Conservation (phyloP, 1,284 basidiomycete genomes). For the Puccinia brachypodii region DNA sequence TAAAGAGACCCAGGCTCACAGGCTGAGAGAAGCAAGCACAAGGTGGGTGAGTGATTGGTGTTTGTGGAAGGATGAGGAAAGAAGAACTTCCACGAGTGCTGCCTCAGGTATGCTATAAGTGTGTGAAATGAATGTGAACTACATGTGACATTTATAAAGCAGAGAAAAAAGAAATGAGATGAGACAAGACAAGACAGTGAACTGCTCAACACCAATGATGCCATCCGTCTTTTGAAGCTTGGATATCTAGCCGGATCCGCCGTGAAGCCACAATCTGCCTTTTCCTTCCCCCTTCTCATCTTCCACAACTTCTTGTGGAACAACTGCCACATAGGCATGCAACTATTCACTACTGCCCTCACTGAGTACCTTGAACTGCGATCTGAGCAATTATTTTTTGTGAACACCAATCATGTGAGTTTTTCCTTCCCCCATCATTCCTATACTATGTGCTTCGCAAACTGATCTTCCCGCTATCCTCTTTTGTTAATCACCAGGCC, state of each 20-base stretch:
- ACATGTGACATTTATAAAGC: not conserved
- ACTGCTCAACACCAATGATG: not conserved
- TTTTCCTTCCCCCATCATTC: not conserved
- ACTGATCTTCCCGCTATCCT: not conserved
- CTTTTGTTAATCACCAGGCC: not conserved
- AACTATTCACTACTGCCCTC: not conserved
- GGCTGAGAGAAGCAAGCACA: slow-evolving; percentile 4
- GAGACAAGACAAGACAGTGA: not conserved
- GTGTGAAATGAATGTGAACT: not conserved
- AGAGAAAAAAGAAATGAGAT: not conserved
- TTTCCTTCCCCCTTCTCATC: not conserved
- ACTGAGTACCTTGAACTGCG: not conserved
- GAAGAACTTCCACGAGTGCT: not conserved
- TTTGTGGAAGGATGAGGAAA: slow-evolving; percentile 13
- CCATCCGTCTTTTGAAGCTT: not conserved
- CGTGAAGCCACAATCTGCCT: not conserved
- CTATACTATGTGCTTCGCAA: not conserved
- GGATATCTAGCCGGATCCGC: slow-evolving; percentile 24
- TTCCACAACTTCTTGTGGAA: slow-evolving; percentile 21
- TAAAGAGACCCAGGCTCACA: no score
- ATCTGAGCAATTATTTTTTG: not conserved
- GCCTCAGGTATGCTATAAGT: no score
- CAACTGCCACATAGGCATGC: not conserved
- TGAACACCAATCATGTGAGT: not conserved
- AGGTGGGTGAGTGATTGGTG: slow-evolving; percentile 7